Base-by-base conservation (phyloP, 2,329 filamentous ascomycete genomes). In the Neophaeococcomyces aloes region DNA sequence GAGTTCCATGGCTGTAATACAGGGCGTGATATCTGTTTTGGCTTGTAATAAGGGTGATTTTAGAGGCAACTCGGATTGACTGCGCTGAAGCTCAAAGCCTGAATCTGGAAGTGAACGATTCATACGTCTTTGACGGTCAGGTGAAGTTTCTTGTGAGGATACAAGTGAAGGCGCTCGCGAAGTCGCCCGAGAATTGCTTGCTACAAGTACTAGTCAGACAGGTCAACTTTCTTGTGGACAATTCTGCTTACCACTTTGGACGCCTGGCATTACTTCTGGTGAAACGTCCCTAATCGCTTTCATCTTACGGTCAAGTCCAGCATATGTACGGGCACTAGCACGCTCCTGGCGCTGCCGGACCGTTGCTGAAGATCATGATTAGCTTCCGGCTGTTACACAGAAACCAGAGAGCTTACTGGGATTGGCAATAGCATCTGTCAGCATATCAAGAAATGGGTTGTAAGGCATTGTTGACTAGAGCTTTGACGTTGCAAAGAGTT, bases 1-100 rank as follows among this genome's bases (percentile, higher is more conserved):
- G 15, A 48, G 19, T 27, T 50, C 48, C 6, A 38, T 30, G 19
- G 46, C 44, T 4, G 43, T 48, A 18, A 53, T 47, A 42, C 45
- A 43, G 32, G 49, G 44, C 14, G 48, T 27, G 19, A 33, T 25
- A 7, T 27, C 40, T 29, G 35, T 42, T n/a, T 25, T 21, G 15
- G 37, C 38, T 3, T 29, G 34, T 23, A 21, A 27, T 23, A 29
- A 30, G 8, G 19, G 23, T 5, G 32, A 17, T 15, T 43, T 18
- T 3, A 39, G 25, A 13, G 47, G 34, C 15, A 47, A 18, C 6
- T 39, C 38, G 33, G 48, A 45, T 31, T 49, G 23, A 46, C 49
- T 38, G 31, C 41, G 39, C 42, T 41, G 33, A 40, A 37, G 42
- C 44, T 47, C 40, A 15, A 29, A 32, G 15, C 44, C 3, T 34